A percentile compares a stretch with the other conserved stretches of the same genome.
phyloP scores from a whole-genome alignment of 768 basidiomycete species.

The Serendipita indica region DNA sequence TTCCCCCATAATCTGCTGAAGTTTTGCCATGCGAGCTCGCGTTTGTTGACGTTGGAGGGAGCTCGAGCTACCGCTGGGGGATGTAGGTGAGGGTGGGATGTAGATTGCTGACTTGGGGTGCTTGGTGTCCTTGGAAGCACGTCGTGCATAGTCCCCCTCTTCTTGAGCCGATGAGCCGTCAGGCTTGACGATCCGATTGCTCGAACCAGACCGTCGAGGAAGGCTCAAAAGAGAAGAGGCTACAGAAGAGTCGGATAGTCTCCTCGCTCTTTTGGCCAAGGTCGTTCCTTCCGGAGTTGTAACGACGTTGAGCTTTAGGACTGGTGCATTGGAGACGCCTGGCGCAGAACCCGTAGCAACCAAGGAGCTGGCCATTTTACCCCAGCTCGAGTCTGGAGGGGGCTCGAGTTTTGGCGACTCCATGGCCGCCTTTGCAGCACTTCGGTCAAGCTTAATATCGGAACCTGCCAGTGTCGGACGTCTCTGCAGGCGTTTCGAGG shows the following conservation, averaged over 20 bases:
- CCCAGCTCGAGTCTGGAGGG: not conserved
- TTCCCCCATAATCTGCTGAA: slow-evolving; percentile 10
- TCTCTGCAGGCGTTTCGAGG: not conserved
- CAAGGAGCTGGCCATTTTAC: slow-evolving; percentile 1
- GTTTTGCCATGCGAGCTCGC: slow-evolving; percentile 15
- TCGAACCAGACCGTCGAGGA: not conserved
- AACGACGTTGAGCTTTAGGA: not conserved
- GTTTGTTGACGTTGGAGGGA: slow-evolving; percentile 16
- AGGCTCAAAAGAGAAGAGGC: not conserved
- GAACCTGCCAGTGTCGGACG: not conserved
- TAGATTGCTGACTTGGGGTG: not conserved
- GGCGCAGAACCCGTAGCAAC: not conserved
- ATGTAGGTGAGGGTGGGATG: not conserved
- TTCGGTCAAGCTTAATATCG: not conserved
- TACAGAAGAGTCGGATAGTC: not conserved
- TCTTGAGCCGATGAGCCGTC: too few relatives aligned
- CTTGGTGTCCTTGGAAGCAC: not conserved
- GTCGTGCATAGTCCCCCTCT: too few relatives aligned
- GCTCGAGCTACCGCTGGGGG: not conserved
- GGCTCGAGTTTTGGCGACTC: not conserved
- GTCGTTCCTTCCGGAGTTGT: not conserved
- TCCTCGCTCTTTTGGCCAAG: not conserved
- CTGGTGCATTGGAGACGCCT: not conserved
- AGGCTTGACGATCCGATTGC: not conserved
- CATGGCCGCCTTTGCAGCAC: not conserved